phyloP scores from a whole-genome alignment of 2,329 filamentous ascomycete genomes.

The Fusarium solani-melongenae region DNA sequence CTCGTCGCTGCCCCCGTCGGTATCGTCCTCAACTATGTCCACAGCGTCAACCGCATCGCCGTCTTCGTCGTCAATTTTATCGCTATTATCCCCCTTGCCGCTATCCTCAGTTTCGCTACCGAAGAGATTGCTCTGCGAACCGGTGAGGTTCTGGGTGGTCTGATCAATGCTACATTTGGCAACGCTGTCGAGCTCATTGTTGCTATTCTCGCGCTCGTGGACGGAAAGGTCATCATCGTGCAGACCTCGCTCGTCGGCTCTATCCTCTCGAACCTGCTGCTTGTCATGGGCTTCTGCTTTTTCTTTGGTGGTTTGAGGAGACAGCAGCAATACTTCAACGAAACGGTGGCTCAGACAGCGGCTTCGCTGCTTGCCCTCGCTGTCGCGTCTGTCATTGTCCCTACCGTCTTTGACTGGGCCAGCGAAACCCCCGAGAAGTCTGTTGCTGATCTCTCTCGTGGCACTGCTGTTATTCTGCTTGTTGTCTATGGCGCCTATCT shows the following conservation, averaged over 20 bases:
- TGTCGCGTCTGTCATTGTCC: constrained; percentile 86
- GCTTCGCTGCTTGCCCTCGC: constrained; percentile 83
- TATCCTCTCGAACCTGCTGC: constrained; percentile 89
- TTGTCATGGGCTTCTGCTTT: constrained; percentile 93
- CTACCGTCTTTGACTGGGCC: constrained; percentile 80
- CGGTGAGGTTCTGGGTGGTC: constrained; percentile 86
- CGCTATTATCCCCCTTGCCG: constrained; percentile 90
- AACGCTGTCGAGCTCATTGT: constrained; percentile 93
- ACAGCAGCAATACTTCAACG: constrained; percentile 88
- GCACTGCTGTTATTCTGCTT: constrained; percentile 82
- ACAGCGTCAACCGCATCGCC: constrained; percentile 64
- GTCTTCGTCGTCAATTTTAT: constrained; percentile 94
- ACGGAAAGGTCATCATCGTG: constrained; percentile 83
- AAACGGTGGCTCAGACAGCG: constrained; percentile 90
- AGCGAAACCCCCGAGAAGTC: constrained; percentile 55
- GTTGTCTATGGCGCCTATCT: constrained; percentile 87
- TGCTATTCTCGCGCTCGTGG: constrained; percentile 81
- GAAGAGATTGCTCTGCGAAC: constrained; percentile 87
- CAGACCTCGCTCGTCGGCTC: constrained; percentile 93
- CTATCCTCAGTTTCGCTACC: constrained; percentile 87
- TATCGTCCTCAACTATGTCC: constrained; percentile 77
- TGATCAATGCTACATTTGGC: constrained; percentile 93
- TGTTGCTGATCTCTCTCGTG: constrained; percentile 74
- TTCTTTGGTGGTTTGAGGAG: constrained; percentile 86
- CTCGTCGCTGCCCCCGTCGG: constrained; percentile 83